phyloP scores from a whole-genome alignment of 129 eudicot genomes.

The Silybum marianum region DNA sequence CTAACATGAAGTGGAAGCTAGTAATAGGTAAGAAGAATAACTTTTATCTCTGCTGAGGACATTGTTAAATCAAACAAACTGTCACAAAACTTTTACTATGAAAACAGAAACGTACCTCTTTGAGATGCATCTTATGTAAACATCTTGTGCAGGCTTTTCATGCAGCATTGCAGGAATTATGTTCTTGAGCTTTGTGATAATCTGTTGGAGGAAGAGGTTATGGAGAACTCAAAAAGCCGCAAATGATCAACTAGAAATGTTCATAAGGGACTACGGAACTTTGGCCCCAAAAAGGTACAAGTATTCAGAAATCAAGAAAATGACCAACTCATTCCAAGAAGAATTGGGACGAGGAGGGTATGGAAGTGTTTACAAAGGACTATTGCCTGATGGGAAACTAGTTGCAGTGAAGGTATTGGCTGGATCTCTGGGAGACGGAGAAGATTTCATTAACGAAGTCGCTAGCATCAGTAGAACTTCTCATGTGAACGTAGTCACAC shows the following conservation, averaged over 20 bases:
- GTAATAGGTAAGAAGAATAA: too few relatives aligned
- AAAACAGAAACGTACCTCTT: not conserved
- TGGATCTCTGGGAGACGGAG: not conserved
- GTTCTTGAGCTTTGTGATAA: not conserved
- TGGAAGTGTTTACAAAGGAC: constrained; percentile 22
- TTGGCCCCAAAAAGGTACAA: not conserved
- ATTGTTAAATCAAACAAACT: too few relatives aligned
- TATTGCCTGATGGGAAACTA: not conserved
- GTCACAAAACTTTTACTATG: too few relatives aligned
- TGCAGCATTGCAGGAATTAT: not conserved
- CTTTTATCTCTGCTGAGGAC: too few relatives aligned
- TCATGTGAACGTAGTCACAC: not conserved
- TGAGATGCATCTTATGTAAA: not conserved
- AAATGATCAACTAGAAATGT: not conserved
- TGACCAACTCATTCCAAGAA: constrained; percentile 6
- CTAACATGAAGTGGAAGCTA: too few relatives aligned
- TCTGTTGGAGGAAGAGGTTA: not conserved
- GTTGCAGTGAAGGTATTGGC: constrained; percentile 9
- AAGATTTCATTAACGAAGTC: not conserved
- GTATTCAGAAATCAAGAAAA: constrained; percentile 12
- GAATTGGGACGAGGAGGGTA: constrained; percentile 20
- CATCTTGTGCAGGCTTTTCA: not conserved
- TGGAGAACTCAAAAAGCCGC: not conserved
- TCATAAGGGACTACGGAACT: not conserved
- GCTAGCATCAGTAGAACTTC: not conserved